phyloP scores from a whole-genome alignment of 176 grass and related monocot genomes.

The Bolboschoenus planiculmis region DNA sequence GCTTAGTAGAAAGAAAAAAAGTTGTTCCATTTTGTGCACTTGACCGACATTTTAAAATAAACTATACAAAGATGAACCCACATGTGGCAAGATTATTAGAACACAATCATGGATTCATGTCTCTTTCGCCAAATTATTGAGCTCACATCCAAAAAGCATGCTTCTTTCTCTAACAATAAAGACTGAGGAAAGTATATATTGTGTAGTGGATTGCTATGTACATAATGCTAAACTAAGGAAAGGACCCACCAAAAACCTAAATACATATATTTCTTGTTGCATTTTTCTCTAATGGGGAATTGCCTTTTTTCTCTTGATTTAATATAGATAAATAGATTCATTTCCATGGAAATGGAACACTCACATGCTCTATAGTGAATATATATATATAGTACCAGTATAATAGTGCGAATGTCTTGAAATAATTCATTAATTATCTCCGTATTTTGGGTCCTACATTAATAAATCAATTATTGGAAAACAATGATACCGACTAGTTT shows the following conservation, averaged over 20 bases:
- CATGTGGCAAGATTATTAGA: neutral
- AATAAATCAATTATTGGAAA: too few relatives aligned
- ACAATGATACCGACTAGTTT: too few relatives aligned
- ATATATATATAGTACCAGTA: too few relatives aligned
- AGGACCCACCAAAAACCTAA: neutral
- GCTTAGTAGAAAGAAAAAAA: neutral
- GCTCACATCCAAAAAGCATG: neutral
- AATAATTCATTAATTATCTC: too few relatives aligned
- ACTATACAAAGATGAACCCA: neutral
- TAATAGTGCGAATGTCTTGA: too few relatives aligned
- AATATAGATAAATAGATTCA: too few relatives aligned
- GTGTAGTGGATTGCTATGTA: neutral
- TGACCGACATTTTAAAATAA: neutral
- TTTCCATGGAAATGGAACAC: too few relatives aligned
- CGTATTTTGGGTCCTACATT: too few relatives aligned
- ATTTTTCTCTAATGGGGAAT: neutral
- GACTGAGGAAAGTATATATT: neutral
- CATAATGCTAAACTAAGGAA: neutral
- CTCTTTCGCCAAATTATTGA: neutral
- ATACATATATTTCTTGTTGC: neutral
- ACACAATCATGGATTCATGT: slow-evolving; percentile 2
- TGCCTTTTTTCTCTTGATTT: neutral
- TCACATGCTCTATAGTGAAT: too few relatives aligned
- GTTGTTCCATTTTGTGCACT: neutral
- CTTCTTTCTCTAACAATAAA: neutral